Conservation (phyloP, 768 basidiomycete genomes). For the Ramaria sp. region DNA sequence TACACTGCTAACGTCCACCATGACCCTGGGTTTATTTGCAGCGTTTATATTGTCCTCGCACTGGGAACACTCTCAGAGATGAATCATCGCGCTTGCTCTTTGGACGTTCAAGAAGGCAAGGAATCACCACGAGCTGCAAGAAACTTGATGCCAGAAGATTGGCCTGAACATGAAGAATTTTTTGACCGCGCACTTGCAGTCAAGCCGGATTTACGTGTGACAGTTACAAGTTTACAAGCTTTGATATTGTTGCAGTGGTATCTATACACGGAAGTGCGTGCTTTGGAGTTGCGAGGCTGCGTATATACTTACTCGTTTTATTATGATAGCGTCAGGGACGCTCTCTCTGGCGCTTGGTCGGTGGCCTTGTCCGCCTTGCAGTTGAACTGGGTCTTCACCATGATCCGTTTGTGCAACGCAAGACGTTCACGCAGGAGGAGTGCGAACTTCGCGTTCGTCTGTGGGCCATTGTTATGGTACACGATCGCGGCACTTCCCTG, state of each 20-base stretch:
- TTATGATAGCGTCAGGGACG: slow-evolving; percentile 68
- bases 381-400: slow-evolving; percentile 83
- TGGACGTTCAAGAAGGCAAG: slow-evolving; percentile 33
- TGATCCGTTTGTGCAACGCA: slow-evolving; percentile 59
- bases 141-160: slow-evolving; percentile 48
- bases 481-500: slow-evolving; percentile 82
- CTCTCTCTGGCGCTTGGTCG: slow-evolving; percentile 80
- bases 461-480: slow-evolving; percentile 77
- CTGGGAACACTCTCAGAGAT: slow-evolving; percentile 76
- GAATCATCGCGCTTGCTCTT: slow-evolving; percentile 53
- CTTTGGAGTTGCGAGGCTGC: background rate
- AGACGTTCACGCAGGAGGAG: slow-evolving; percentile 63
- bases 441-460: slow-evolving; percentile 69
- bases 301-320: slow-evolving; percentile 9
- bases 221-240: slow-evolving; percentile 72
- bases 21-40: slow-evolving; percentile 73
- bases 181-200: slow-evolving; percentile 68
- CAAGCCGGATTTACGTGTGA: slow-evolving; percentile 76
- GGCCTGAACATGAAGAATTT: slow-evolving; percentile 80
- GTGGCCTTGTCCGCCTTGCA: slow-evolving; percentile 69
- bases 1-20: slow-evolving; percentile 48
- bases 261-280: slow-evolving; percentile 67
- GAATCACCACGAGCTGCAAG: slow-evolving; percentile 33
- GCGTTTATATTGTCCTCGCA: slow-evolving; percentile 66
- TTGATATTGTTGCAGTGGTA: slow-evolving; percentile 83